Evolutionary conservation across 2,329 filamentous ascomycete species (phyloP).

Genomic region (Xylariaceae sp.): DNA sequence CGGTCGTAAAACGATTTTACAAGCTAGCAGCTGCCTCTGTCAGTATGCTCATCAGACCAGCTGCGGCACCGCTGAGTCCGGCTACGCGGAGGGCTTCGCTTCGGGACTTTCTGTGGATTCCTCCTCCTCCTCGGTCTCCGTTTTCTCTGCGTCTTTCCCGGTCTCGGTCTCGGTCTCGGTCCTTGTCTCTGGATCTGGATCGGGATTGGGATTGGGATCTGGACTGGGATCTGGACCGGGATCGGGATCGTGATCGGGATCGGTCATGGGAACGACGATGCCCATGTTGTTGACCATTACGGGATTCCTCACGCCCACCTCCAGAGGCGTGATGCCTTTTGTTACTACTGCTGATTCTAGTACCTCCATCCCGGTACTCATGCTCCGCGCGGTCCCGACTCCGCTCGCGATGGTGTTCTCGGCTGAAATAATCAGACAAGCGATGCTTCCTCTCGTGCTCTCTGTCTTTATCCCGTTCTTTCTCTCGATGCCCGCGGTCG

Average conservation of each 20-base stretch:
- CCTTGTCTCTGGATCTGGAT: conserved; percentile 34
- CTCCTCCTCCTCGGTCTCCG: conserved; percentile 6
- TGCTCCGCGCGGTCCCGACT: conserved; percentile 31
- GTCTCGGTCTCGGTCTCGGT: conserved; percentile 31
- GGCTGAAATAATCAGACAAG: conserved; percentile 9
- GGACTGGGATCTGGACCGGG: neutral
- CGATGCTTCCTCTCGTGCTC: conserved; percentile 16
- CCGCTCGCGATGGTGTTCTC: conserved; percentile 35
- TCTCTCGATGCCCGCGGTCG: conserved; percentile 9
- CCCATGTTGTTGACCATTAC: conserved; percentile 30
- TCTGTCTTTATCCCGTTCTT: conserved; percentile 16
- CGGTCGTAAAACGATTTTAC: conserved; percentile 5
- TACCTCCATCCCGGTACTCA: conserved; percentile 4
- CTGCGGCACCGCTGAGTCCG: conserved; percentile 56
- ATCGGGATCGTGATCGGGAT: neutral
- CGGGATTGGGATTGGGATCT: neutral
- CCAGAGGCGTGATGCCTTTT: conserved; percentile 10
- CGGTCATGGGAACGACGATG: neutral
- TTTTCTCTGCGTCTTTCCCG: neutral
- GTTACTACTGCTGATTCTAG: neutral
- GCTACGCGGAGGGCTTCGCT: conserved; percentile 52
- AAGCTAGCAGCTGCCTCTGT: conserved; percentile 46
- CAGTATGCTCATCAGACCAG: conserved; percentile 52
- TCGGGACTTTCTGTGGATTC: conserved; percentile 31
- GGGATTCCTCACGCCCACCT: conserved; percentile 13